Base-by-base conservation (phyloP, 805 yeast species). In the Isabelozyma heimii region DNA sequence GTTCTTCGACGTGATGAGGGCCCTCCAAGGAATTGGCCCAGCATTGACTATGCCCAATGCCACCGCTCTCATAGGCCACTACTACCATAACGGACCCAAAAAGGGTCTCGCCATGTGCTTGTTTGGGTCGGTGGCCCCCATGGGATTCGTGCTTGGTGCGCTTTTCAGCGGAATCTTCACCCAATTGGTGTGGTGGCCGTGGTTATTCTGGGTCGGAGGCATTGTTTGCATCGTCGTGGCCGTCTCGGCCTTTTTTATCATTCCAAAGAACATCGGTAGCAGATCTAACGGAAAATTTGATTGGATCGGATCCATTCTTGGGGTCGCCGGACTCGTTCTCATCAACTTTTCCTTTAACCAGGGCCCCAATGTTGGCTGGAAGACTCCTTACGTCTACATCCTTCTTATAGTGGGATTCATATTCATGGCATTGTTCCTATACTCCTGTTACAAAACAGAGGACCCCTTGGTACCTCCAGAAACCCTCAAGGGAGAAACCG, bases 301-400 rank as follows among this genome's bases (percentile, higher is more conserved):
- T 52, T 63, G 50, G 40, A 48, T 45, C 33, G 73, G 74, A 0
- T 70, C 85, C 0, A 17, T 69, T 0, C 52, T 78, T n/a, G 91
- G 89, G 4, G 79, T 87, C 8, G 49, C 68, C 10, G 90, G 89
- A 0, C 62, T 88, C 40, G 72, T 85, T 3, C 61, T 87, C 17
- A 74, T 88, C 60, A 86, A 85, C 54, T 83, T 87, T 61, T 81
- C 84, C 1, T 83, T 88, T 82, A 88, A 85, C 57, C 90, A 88
- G 60, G 91, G 87, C 4, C 89, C 92, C 0, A 77, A 79, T 17
- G 87, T 75, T 2, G 91, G 92, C 10, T 87, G 92, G 92, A 61
- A 68, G 4, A 61, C 55, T 2, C 78, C 85, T 1, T 86, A 87
- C 55, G 80, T 83, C 40, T 80, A 83, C 45, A 80, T 75, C 0